Conservation (phyloP, 164 flowering plant genomes). For the Umbellularia californica region DNA sequence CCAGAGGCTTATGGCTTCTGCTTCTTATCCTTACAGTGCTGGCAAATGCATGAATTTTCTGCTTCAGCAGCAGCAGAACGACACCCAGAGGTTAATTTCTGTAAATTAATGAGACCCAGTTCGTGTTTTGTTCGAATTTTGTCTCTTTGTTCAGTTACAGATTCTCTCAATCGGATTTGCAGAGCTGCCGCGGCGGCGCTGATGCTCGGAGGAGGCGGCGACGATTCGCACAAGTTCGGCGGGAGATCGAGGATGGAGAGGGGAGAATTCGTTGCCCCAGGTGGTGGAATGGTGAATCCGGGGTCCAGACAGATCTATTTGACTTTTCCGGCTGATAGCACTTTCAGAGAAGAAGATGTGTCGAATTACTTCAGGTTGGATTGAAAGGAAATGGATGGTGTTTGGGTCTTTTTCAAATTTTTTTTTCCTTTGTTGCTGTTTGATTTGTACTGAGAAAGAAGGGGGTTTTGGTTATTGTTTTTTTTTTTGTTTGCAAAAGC, state of each 20-base stretch:
- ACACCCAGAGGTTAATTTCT: conserved; percentile 49
- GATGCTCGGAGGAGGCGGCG: conserved; percentile 39
- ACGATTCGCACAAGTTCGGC: conserved; percentile 52
- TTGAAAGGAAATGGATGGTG: neutral
- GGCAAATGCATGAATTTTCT: conserved; percentile 47
- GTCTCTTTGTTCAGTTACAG: neutral
- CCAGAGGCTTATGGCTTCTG: conserved; percentile 42
- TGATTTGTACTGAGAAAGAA: neutral
- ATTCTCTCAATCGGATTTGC: neutral
- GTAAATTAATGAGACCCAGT: neutral
- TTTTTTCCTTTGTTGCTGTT: too few relatives aligned
- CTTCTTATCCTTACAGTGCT: conserved; percentile 37
- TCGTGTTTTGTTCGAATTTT: neutral
- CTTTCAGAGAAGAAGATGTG: conserved; percentile 93
- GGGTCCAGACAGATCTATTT: conserved; percentile 75
- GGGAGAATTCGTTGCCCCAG: conserved; percentile 41
- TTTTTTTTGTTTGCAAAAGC: conserved; percentile 35
- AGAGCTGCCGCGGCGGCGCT: conserved; percentile 46
- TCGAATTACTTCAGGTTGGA: conserved; percentile 83
- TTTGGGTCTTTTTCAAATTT: neutral
- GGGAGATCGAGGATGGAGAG: conserved; percentile 38
- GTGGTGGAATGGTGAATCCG: conserved; percentile 44
- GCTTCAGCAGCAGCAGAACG: conserved; percentile 34
- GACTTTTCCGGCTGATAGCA: conserved; percentile 96
- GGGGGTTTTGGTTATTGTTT: neutral